phyloP scores from a whole-genome alignment of 2,329 filamentous ascomycete species.

The Orbilia blumenaviensis region DNA sequence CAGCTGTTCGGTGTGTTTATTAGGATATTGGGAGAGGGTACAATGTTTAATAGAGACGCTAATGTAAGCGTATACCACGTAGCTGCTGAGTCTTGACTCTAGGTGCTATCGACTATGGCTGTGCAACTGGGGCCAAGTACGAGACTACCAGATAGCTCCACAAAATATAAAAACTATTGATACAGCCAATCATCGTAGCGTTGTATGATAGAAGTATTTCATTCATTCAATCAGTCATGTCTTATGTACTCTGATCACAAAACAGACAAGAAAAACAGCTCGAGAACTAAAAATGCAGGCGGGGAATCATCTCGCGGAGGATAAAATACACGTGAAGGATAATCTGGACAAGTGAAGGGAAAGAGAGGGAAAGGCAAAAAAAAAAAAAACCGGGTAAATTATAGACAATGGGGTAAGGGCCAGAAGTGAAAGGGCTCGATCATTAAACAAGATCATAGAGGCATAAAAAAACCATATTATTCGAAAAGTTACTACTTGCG shows the following conservation, averaged over 20 bases:
- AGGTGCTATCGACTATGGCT: no score
- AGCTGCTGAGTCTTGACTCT: no score
- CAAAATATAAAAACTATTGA: no score
- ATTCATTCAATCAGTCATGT: slow-evolving; percentile 53
- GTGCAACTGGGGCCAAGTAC: no score
- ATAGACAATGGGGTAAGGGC: slow-evolving; percentile 1
- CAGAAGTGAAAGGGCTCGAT: background rate
- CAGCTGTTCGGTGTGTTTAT: no score
- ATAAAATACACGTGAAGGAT: background rate
- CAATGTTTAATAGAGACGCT: no score
- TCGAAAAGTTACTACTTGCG: background rate
- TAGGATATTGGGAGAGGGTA: no score
- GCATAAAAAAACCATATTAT: background rate
- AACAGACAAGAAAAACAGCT: slow-evolving; percentile 19
- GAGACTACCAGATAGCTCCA: no score
- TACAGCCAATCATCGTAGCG: no score
- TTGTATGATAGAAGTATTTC: slow-evolving; percentile 29
- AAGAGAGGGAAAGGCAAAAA: background rate
- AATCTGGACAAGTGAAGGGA: no score
- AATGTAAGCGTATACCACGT: no score
- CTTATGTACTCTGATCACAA: slow-evolving; percentile 53
- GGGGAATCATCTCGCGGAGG: background rate
- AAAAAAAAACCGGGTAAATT: background rate
- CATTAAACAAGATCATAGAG: slow-evolving; percentile 22
- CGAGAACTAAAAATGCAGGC: background rate